Conservation (phyloP, 352 stramenopile genomes). For the Pythium chondricola region DNA sequence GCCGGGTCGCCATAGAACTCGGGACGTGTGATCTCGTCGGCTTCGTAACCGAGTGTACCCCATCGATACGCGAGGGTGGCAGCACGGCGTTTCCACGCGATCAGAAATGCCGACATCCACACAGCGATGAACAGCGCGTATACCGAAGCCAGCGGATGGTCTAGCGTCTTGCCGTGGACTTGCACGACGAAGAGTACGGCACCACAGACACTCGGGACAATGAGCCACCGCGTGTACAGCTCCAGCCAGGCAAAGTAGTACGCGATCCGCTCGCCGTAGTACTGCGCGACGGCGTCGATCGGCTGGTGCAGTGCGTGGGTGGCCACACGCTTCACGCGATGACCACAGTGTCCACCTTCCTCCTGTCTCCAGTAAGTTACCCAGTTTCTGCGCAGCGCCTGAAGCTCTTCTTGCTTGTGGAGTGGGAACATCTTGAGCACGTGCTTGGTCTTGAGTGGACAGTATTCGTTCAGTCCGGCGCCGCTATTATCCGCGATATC, state of each 20-base stretch:
- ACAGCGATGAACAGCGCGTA: slow-evolving; percentile 89
- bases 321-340: slow-evolving; percentile 12
- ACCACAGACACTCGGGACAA: slow-evolving; percentile 71
- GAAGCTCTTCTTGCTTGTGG: slow-evolving; percentile 79
- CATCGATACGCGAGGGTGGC: slow-evolving; percentile 81
- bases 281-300: slow-evolving; percentile 82
- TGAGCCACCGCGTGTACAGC: slow-evolving; percentile 88
- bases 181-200: slow-evolving; percentile 66
- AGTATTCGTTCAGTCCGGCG: slow-evolving; percentile 68
- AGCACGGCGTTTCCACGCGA: slow-evolving; percentile 81
- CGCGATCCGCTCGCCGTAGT: slow-evolving; percentile 87
- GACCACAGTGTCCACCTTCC: not conserved
- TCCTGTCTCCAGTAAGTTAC: slow-evolving; percentile 70
- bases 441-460: slow-evolving; percentile 47
- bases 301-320: slow-evolving; percentile 55
- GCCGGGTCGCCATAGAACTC: slow-evolving; percentile 69
- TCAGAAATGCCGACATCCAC: slow-evolving; percentile 85
- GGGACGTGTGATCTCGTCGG: slow-evolving; percentile 70
- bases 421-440: slow-evolving; percentile 86
- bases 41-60: slow-evolving; percentile 88
- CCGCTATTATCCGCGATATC: slow-evolving; percentile 23
- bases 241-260: slow-evolving; percentile 93
- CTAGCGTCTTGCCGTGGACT: slow-evolving; percentile 51
- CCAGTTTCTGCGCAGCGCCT: slow-evolving; percentile 54
- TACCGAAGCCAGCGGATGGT: slow-evolving; percentile 67